Percentiles rank a stretch among this genome's conserved stretches.
phyloP scores from a whole-genome alignment of 2,329 filamentous ascomycete genomes.

The Fusarium vanettenii region DNA sequence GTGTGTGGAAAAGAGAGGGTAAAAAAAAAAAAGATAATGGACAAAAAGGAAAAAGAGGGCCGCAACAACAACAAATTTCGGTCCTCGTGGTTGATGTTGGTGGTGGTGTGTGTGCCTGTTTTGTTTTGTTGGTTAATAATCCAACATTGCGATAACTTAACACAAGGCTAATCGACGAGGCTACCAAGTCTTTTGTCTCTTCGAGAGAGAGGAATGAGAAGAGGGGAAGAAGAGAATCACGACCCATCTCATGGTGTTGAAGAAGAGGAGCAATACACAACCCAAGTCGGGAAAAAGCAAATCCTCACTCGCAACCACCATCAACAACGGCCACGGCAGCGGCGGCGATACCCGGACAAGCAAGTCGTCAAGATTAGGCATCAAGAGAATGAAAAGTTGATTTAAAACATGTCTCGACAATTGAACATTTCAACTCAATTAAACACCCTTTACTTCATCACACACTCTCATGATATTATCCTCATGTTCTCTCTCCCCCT shows the following conservation, averaged over 20 bases:
- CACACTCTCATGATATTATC: neutral
- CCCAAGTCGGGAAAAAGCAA: neutral
- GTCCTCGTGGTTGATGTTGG: neutral
- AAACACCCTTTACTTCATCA: neutral
- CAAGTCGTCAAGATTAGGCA: neutral
- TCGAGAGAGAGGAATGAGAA: neutral
- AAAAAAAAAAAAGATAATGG: slow-evolving; percentile 7
- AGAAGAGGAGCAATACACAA: neutral
- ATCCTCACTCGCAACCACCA: neutral
- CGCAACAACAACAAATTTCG: slow-evolving; percentile 8
- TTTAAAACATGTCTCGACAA: neutral
- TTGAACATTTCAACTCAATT: neutral
- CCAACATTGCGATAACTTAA: neutral
- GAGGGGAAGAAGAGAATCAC: neutral
- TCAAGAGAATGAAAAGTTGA: neutral
- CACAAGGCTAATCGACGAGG: neutral
- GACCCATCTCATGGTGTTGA: neutral
- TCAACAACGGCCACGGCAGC: neutral
- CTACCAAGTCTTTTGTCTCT: neutral
- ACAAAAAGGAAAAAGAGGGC: slow-evolving; percentile 25
- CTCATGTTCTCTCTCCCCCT: neutral
- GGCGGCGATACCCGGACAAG: neutral
- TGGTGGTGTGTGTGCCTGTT: slow-evolving; percentile 21
- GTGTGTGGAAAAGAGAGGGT: neutral
- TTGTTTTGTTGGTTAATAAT: neutral